Conservation (phyloP, 1,284 basidiomycete genomes). For the Ustilago tritici region DNA sequence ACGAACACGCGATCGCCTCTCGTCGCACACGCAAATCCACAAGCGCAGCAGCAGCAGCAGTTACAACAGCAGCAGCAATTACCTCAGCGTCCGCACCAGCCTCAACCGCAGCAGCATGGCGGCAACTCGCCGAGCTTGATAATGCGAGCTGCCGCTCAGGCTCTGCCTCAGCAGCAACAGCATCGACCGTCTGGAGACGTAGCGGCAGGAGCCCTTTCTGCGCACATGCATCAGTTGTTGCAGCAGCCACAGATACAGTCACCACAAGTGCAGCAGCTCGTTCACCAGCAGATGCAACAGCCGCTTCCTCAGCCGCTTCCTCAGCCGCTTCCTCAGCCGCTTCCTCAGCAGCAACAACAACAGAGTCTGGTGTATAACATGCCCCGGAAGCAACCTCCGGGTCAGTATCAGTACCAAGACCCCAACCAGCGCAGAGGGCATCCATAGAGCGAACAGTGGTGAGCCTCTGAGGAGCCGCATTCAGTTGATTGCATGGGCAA, state of each 20-base stretch:
- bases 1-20: constrained; percentile 1
- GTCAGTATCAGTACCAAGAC: constrained; percentile 12
- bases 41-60: background rate
- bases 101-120: background rate
- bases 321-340: background rate
- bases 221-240: constrained; percentile 16
- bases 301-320: background rate
- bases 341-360: constrained; percentile 5
- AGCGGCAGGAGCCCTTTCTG: background rate
- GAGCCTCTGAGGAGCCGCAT: background rate
- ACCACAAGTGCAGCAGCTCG: constrained; percentile 1
- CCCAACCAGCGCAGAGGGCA: constrained; percentile 22
- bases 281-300: background rate
- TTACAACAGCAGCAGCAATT: background rate
- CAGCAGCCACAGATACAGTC: constrained; percentile 5
- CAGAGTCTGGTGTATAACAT: background rate
- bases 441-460: constrained; percentile 1
- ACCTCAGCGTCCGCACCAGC: constrained; percentile 3
- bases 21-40: background rate
- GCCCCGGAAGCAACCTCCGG: background rate
- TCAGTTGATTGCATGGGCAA: background rate
- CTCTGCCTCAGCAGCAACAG: constrained; percentile 13
- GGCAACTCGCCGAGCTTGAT: background rate
- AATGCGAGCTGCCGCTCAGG: constrained; percentile 3
- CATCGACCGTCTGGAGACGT: constrained; percentile 4